Evolutionary conservation across 1,139 yeast species (phyloP), one percentile per base, ranked within the genome.

Genomic region (Saccharomycopsis phalli): DNA sequence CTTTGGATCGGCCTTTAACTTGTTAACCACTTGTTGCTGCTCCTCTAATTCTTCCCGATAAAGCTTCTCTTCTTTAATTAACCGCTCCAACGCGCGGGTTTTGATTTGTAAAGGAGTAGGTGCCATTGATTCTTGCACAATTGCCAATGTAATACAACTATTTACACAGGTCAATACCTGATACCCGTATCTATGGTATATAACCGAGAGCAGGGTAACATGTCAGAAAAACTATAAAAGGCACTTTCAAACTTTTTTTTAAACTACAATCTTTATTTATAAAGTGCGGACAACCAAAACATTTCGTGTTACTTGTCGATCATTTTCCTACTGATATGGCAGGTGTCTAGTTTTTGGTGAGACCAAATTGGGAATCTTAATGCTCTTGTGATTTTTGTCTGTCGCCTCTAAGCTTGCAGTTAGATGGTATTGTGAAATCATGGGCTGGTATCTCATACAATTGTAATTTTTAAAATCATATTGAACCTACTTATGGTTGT

Each of bases 21-120:
- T 47, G 38, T 67, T 71, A 10, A 78, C 70, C 43, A 62, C 64
- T n/a, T 59, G 56, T 35, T 71, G 67, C 50, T 81, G 86, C 42
- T 81, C 86, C 13, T 58, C 58, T 27, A 75, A 68, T 54, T 87
- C 95, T 45, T 70, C 66, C 38, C 69, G 63, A 56, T 86, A 87
- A 33, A 76, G 64, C 13, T 56, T 55, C 50, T 80, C 77, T 56
- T 87, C 96, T 52, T 84, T 84, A 41, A 81, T 53, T 30, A 88
- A 67, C 47, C 95, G 69, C 49, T 72, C 71, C 40, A 87, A 66
- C 3, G 95, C 93, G 49, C 73, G 75, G 38, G 74, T 68, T 54
- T 86, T 86, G 60, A 87, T 84, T 52, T 81, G 83, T 41, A 83
- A 60, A 48, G 71, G 77, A 1, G 87, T 66, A 35, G 95, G 95